Evolutionary conservation across 1,284 basidiomycete species (phyloP).

Genomic region (Acaromyces ingoldii): DNA sequence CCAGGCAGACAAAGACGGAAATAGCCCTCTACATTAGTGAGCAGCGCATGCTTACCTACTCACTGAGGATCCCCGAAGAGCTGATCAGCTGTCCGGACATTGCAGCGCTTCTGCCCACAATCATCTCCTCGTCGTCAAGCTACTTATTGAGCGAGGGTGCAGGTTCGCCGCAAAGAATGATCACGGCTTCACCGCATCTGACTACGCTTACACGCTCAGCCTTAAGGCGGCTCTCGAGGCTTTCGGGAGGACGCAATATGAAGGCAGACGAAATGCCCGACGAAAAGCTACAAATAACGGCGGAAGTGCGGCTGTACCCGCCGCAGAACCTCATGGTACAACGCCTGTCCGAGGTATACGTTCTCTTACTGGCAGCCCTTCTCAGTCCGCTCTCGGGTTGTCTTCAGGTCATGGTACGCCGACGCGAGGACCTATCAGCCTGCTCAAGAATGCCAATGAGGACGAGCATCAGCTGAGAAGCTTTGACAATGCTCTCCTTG

Average conservation of each 20-base stretch:
- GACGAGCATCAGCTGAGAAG: no score
- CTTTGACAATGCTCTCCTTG: no score
- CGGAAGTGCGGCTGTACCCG: no score
- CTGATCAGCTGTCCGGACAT: background rate
- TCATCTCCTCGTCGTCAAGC: conserved; percentile 65
- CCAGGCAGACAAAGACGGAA: conserved; percentile 80
- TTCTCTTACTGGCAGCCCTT: conserved; percentile 2
- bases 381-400: conserved; percentile 12
- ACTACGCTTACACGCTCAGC: conserved; percentile 68
- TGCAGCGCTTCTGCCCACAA: conserved; percentile 24
- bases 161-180: conserved; percentile 75
- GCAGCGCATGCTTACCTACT: conserved; percentile 65
- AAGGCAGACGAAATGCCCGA: conserved; percentile 5
- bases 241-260: conserved; percentile 23
- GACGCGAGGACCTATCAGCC: no score
- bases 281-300: no score
- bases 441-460: no score
- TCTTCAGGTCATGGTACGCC: no score
- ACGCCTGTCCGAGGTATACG: no score
- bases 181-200: conserved; percentile 80
- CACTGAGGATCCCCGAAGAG: conserved; percentile 51
- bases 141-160: conserved; percentile 82
- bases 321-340: no score
- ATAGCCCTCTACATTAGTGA: conserved; percentile 86
- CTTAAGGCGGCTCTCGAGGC: conserved; percentile 34